Base-by-base conservation (phyloP, 176 grass and related monocot species). In the Rhynchospora pubera region DNA sequence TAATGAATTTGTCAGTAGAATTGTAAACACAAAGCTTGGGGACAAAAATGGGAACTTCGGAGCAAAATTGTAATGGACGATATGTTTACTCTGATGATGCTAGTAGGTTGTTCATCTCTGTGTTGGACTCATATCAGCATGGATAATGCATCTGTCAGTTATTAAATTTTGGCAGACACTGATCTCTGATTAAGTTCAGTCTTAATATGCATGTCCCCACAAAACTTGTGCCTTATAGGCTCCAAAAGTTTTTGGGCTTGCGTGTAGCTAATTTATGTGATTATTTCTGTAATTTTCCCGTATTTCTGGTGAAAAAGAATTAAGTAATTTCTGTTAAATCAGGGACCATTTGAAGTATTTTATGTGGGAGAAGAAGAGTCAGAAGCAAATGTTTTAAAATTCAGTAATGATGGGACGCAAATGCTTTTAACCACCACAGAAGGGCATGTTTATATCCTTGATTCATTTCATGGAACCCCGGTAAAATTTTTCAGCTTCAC, bases 261-360 rank as follows among this genome's bases (percentile, higher is more conserved):
- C 26, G 1, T 28, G 26, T 28, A 65, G 28, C 63, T 14, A 1
- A 7, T 7, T 42, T 23, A 22, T 48, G 43, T 0, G 1, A 22
- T 0, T 5, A 51, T 51, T 51, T 51, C 1, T 72, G n/a, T 48
- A 72, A 72, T 72, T 22, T 72, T 2, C 43, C 18, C n/a, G 21
- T 55, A 30, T 76, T 44, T 69, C 34, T 30, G 9, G 7, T 15
- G 16, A 51, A 52, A 1, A 75, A 18, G 0, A 34, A 70, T 42
- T 61, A 64, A 74, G 18, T 80, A 11, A 58, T 62, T 44, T 80
- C 11, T 66, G 45, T 48, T 51, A 66, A 82, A 82, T 66, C 63
- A 98, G 96, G 96, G 96, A 5, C 96, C 96, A 30, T 98, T 98
- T 55, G 89, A 93, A 83, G 91, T 91, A 22, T 93, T 93, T 83